These are phyloP conservation scores for Scenedesmus sp. DNA, from an alignment of 163 green algal species.

Conservation along the genomic window DNA sequence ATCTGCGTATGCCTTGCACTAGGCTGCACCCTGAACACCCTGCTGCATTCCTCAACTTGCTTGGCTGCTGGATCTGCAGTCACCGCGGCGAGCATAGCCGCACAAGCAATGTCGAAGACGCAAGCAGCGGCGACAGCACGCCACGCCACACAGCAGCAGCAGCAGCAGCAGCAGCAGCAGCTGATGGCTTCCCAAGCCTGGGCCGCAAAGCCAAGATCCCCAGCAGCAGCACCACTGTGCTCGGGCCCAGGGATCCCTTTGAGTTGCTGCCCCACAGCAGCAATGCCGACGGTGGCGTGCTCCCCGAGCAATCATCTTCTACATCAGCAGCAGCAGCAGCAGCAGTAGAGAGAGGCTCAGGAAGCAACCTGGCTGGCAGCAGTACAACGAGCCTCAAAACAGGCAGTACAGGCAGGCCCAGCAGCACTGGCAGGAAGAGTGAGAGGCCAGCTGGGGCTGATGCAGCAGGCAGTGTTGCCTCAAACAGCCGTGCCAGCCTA, in stretches of 20 bases:
- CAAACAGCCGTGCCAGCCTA: neutral
- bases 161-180: neutral
- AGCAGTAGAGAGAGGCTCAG: neutral
- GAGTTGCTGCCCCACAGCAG: neutral
- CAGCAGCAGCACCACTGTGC: neutral
- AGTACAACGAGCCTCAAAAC: neutral
- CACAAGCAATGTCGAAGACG: neutral
- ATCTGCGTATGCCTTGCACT: too few relatives aligned
- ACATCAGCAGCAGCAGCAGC: neutral
- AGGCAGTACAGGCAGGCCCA: neutral
- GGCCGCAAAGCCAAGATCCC: neutral
- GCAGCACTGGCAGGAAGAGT: neutral
- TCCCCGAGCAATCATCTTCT: neutral
- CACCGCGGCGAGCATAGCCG: neutral
- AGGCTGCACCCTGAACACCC: neutral
- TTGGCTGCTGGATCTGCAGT: neutral
- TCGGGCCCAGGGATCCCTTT: neutral
- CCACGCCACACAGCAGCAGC: neutral
- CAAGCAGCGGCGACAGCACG: neutral
- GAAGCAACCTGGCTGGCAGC: slow-evolving; percentile 8
- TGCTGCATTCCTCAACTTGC: too few relatives aligned
- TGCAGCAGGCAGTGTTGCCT: neutral
- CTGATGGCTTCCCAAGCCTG: neutral
- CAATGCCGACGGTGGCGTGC: neutral
- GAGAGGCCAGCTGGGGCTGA: neutral